Evolutionary conservation across 169 alveolate genomes (phyloP).

Genomic region (Perkinsus marinus): DNA sequence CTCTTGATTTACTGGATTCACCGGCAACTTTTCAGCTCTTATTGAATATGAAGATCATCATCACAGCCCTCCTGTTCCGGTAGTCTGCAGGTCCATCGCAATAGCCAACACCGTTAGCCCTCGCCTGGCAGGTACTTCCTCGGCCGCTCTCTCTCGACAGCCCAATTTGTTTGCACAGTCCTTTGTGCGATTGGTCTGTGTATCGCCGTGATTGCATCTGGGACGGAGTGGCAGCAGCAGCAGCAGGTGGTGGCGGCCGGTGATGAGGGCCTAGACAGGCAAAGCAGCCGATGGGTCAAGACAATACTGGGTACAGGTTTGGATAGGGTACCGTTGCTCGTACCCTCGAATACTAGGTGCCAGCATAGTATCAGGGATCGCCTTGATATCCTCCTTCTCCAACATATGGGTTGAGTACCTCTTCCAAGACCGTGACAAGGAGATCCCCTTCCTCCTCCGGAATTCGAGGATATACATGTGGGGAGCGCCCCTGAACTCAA

Average conservation of each 20-base stretch:
- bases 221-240: neutral
- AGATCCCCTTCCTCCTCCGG: neutral
- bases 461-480: neutral
- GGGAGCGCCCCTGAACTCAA: neutral
- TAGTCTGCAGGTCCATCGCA: neutral
- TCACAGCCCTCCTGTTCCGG: neutral
- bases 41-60: neutral
- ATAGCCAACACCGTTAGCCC: neutral
- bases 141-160: neutral
- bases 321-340: neutral
- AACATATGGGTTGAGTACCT: neutral
- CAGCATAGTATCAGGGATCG: neutral
- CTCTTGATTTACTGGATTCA: neutral
- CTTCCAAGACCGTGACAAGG: neutral
- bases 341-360: neutral
- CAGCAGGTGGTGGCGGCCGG: too few relatives aligned
- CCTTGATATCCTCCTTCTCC: neutral
- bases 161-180: neutral
- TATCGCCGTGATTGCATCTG: neutral
- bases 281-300: neutral
- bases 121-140: neutral
- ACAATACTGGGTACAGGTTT: neutral
- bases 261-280: neutral
- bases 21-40: neutral
- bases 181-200: neutral